phyloP scores from a whole-genome alignment of 352 stramenopile genomes.

The Phytopythium kandeliae region DNA sequence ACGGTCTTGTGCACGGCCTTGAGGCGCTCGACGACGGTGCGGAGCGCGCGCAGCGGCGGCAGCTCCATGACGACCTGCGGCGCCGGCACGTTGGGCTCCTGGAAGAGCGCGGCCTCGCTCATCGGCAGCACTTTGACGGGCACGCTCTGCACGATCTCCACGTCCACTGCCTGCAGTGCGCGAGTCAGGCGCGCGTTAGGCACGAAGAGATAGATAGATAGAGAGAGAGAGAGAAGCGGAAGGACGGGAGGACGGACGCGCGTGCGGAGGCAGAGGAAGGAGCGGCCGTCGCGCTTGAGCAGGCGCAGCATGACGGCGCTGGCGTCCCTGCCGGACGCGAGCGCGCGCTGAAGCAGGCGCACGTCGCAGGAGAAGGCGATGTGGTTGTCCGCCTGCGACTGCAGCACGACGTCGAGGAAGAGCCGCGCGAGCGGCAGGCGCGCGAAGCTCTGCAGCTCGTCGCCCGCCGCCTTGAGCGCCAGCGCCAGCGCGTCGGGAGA shows the following conservation, averaged over 20 bases:
- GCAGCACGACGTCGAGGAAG: slow-evolving; percentile 66
- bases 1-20: slow-evolving; percentile 72
- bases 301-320: slow-evolving; percentile 78
- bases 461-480: slow-evolving; percentile 60
- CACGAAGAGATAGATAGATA: no score
- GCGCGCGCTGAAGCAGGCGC: slow-evolving; percentile 62
- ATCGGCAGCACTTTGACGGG: slow-evolving; percentile 77
- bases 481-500: slow-evolving; percentile 59
- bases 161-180: slow-evolving; percentile 51
- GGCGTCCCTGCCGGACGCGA: slow-evolving; percentile 71
- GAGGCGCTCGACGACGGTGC: slow-evolving; percentile 67
- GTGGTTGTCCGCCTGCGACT: slow-evolving; percentile 73
- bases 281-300: slow-evolving; percentile 69
- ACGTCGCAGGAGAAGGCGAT: slow-evolving; percentile 79
- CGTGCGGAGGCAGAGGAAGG: slow-evolving; percentile 69
- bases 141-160: slow-evolving; percentile 84
- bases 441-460: slow-evolving; percentile 79
- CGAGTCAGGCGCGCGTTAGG: no score
- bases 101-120: slow-evolving; percentile 64
- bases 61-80: slow-evolving; percentile 82
- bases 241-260: slow-evolving; percentile 13
- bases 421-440: slow-evolving; percentile 54
- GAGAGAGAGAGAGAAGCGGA: neutral
- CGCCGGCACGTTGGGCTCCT: slow-evolving; percentile 66
- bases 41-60: slow-evolving; percentile 55